These are phyloP conservation scores for Malus hybrid DNA, from an alignment of 331 rosid genomes.

Conservation along the genomic window DNA sequence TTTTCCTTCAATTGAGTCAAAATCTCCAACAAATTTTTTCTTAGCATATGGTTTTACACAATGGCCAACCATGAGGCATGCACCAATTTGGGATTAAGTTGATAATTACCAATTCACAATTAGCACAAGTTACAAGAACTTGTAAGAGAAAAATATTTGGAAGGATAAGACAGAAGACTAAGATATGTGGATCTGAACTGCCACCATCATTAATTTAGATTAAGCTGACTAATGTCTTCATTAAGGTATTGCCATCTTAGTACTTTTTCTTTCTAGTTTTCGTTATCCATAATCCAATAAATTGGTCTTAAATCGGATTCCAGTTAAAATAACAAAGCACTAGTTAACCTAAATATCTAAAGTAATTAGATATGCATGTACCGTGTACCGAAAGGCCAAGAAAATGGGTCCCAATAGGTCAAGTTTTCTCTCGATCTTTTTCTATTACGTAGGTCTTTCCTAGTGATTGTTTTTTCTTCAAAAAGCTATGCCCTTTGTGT, in stretches of 20 bases:
- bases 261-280: neutral
- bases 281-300: neutral
- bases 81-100: neutral
- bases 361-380: neutral
- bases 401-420: slow-evolving; percentile 18
- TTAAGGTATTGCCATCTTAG: neutral
- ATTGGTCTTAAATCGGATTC: neutral
- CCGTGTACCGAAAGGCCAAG: slow-evolving; percentile 23
- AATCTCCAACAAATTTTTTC: too few species aligned
- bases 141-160: neutral
- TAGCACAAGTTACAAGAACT: neutral
- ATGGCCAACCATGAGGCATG: neutral
- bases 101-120: neutral
- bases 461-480: slow-evolving; percentile 24
- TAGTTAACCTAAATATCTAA: neutral
- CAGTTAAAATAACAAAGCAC: neutral
- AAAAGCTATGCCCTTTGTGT: slow-evolving; percentile 19
- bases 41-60: neutral
- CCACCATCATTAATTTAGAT: neutral
- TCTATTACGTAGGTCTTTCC: slow-evolving; percentile 18
- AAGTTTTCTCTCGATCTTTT: neutral
- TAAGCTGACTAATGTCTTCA: slow-evolving; percentile 5
- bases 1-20: too few species aligned
- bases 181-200: neutral
- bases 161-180: slow-evolving; percentile 5